Conservation (phyloP, 768 basidiomycete species). For the Gloeophyllum trabeum region DNA sequence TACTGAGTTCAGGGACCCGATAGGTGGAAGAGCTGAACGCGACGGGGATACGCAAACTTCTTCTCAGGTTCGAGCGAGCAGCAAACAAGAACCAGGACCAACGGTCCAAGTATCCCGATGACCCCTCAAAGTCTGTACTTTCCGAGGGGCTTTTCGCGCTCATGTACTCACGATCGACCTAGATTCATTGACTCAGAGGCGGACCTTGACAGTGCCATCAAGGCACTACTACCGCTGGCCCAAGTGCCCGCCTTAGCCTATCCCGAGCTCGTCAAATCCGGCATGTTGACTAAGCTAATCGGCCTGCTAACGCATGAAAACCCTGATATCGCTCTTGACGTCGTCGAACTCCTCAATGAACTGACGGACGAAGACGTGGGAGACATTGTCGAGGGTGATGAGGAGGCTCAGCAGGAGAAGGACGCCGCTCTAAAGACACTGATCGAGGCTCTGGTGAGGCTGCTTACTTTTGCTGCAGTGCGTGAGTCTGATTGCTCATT, state of each 20-base stretch:
- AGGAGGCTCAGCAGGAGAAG: conserved; percentile 51
- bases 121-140: conserved; percentile 71
- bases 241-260: conserved; percentile 79
- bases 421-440: conserved; percentile 66
- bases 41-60: conserved; percentile 56
- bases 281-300: conserved; percentile 55
- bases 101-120: conserved; percentile 87
- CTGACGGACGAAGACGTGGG: conserved; percentile 95
- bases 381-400: conserved; percentile 54
- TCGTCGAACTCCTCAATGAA: conserved; percentile 86
- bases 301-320: conserved; percentile 94
- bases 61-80: conserved; percentile 78
- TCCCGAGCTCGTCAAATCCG: conserved; percentile 78
- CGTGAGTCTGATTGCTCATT: conserved; percentile 4
- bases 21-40: conserved; percentile 62
- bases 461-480: conserved; percentile 1
- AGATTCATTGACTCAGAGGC: conserved; percentile 99
- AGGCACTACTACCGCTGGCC: conserved; percentile 79
- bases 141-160: neutral
- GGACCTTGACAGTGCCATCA: conserved; percentile 81
- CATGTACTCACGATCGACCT: neutral
- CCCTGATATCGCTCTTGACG: conserved; percentile 92
- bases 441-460: conserved; percentile 64
- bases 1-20: conserved; percentile 4
- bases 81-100: conserved; percentile 94